Evolutionary conservation across 2,329 filamentous ascomycete genomes (phyloP), one percentile per base, ranked within the genome.

Genomic region (Thielaviopsis populi): DNA sequence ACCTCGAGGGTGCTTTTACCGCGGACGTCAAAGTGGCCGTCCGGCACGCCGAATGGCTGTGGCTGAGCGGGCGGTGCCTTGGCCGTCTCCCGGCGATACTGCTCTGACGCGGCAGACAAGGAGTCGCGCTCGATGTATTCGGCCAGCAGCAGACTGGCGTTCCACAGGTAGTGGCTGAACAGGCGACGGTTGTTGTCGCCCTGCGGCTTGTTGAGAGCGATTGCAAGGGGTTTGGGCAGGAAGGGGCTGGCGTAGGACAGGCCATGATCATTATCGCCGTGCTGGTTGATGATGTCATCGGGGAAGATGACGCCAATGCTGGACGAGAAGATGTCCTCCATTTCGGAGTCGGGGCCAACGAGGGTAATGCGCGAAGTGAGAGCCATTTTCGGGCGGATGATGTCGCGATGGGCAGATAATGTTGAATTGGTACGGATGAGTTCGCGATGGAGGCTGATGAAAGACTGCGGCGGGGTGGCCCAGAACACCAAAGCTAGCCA

Each of bases 91-190:
- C 19, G 17, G 27, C 22, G 24, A 17, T 46, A 30, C 11, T 66
- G 56, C 66, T 63, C 27, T 53, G 62, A 22, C 65, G 42, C 59
- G 17, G 41, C 59, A 41, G 30, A 66, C 59, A 80, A 68, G 5
- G 76, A 74, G 50, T 76, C 78, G 7, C 75, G 75, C 71, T 84
- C 81, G 63, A 83, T 73, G 33, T 82, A 73, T 72, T 83, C 81
- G 8, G 79, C 80, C 1, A 83, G 74, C 67, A 81, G 72, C 59
- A 84, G 71, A 19, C 76, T 78, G 6, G 85, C 78, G 73, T 90
- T 90, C 86, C 86, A 90, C 30, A 89, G 73, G 71, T 85, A 88
- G 70, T 90, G 86, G 67, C 83, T 83, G 70, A 88, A 89, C 54
- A 89, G 78, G 22, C 73, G 72, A 60, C 84, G 74, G 68, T 83